Base-by-base conservation (phyloP, 106 monocot species). In the Dioscorea dumetorum region DNA sequence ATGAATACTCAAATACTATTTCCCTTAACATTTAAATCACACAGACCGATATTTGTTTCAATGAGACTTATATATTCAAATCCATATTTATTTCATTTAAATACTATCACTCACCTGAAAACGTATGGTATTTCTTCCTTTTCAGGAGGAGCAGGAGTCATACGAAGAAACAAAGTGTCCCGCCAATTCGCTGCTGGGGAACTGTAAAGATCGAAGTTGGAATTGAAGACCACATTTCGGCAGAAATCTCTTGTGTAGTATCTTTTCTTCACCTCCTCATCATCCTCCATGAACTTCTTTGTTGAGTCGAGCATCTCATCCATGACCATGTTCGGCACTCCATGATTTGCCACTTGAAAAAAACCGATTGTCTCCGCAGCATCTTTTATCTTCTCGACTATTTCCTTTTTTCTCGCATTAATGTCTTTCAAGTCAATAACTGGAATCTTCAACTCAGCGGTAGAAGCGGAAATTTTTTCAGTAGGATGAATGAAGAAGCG, bases 101-200 rank as follows among this genome's bases (percentile, higher is more conserved):
- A 28, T 28, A 28, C 28, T 28, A 28, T 28, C 28, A 28, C 3
- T 28, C 28, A 28, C 28, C 32, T 28, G 50, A 19, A 21, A 48
- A 62, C 62, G 33, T 5, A 4, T 2, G 76, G 76, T 57, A 70
- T 8, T 8, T 70, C 70, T 19, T 63, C 63, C 4, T 57, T 22
- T 5, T 64, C 48, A 4, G 62, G 41, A 0, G 64, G 41, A 0
- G 58, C 74, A 4, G 59, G 67, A 22, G 21, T 62, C 69, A 63
- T 69, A 22, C 4, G 11, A 12, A 28, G 48, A 49, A 54, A n/a
- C 19, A 76, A 24, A 2, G 76, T 70, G 16, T 76, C 76, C n/a
- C 69, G 68, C 76, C 76, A 76, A 21, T 63, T 64, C 2, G 76
- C 70, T 19, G 24, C 62, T 22, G 63, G 48, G 0, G 70, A 56